Evolutionary conservation across 2,329 filamentous ascomycete species (phyloP), one percentile per base, ranked within the genome.

Genomic region (Xylaria sp.): DNA sequence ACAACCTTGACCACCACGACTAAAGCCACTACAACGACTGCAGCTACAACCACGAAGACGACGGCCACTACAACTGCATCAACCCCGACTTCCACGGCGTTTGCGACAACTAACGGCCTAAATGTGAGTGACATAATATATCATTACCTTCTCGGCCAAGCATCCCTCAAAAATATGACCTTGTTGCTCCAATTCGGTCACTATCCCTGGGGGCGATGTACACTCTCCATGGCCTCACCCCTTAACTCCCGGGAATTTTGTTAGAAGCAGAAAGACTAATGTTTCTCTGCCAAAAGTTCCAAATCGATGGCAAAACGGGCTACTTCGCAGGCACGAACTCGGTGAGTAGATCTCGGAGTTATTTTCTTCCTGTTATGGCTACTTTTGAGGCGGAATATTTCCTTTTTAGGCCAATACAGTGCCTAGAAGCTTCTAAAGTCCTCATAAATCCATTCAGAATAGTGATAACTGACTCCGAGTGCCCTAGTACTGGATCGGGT

Each of bases 401-500:
- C n/a, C n/a, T n/a, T n/a, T n/a, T n/a, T n/a, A n/a, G n/a, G n/a
- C n/a, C n/a, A n/a, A n/a, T n/a, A n/a, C n/a, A n/a, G n/a, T n/a
- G n/a, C n/a, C n/a, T n/a, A n/a, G n/a, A n/a, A n/a, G n/a, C n/a
- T n/a, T n/a, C n/a, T n/a, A n/a, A n/a, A n/a, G n/a, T n/a, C n/a
- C n/a, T n/a, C n/a, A n/a, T n/a, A n/a, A n/a, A n/a, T n/a, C n/a
- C n/a, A n/a, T n/a, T n/a, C n/a, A n/a, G n/a, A n/a, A n/a, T n/a
- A n/a, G n/a, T n/a, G n/a, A n/a, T n/a, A n/a, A n/a, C n/a, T n/a
- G n/a, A n/a, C n/a, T n/a, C n/a, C n/a, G n/a, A n/a, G n/a, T n/a
- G n/a, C n/a, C n/a, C n/a, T n/a, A n/a, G 61, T 87, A 86, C 77
- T 87, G 85, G 85, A 81, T 86, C 54, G 79, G 79, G 11, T 86